A percentile compares a stretch with the other conserved stretches of the same genome.
Conservation (phyloP, 2,329 filamentous ascomycete genomes). For the Fusarium anthophilum region DNA sequence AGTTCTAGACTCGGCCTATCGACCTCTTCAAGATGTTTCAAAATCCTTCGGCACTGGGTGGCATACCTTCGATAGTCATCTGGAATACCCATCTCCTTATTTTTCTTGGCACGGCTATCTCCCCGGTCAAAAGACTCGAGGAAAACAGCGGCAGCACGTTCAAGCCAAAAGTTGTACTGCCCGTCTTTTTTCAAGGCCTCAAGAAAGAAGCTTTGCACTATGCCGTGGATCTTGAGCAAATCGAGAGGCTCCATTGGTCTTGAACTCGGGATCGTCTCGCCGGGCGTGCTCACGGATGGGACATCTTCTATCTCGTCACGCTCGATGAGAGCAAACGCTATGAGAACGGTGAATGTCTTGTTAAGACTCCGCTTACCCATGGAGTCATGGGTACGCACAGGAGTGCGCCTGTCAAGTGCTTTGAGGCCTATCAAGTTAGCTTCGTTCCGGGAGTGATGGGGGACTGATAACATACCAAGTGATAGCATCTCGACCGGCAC, state of each 20-base stretch:
- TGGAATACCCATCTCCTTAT: slow-evolving; percentile 31
- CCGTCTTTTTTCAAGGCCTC: slow-evolving; percentile 30
- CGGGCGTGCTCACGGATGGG: slow-evolving; percentile 22
- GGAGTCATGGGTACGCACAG: slow-evolving; percentile 29
- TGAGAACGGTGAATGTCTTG: slow-evolving; percentile 40
- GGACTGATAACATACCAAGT: slow-evolving; percentile 20
- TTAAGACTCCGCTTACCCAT: slow-evolving; percentile 37
- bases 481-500: slow-evolving; percentile 39
- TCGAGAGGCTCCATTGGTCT: slow-evolving; percentile 30
- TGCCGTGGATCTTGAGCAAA: slow-evolving; percentile 36
- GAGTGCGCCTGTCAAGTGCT: slow-evolving; percentile 38
- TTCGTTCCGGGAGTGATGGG: not conserved
- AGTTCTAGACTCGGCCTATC: slow-evolving; percentile 29
- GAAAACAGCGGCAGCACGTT: slow-evolving; percentile 36
- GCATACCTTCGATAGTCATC: slow-evolving; percentile 39
- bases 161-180: slow-evolving; percentile 37
- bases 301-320: slow-evolving; percentile 40
- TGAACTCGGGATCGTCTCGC: slow-evolving; percentile 6
- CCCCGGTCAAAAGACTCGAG: slow-evolving; percentile 37
- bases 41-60: slow-evolving; percentile 32
- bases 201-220: slow-evolving; percentile 39
- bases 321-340: slow-evolving; percentile 39
- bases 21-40: slow-evolving; percentile 32
- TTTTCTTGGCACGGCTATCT: slow-evolving; percentile 19
- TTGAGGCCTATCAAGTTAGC: slow-evolving; percentile 22